Percentiles rank a stretch among this genome's conserved stretches.
phyloP scores from a whole-genome alignment of 352 stramenopile species.

The Phytopythium sindhum region DNA sequence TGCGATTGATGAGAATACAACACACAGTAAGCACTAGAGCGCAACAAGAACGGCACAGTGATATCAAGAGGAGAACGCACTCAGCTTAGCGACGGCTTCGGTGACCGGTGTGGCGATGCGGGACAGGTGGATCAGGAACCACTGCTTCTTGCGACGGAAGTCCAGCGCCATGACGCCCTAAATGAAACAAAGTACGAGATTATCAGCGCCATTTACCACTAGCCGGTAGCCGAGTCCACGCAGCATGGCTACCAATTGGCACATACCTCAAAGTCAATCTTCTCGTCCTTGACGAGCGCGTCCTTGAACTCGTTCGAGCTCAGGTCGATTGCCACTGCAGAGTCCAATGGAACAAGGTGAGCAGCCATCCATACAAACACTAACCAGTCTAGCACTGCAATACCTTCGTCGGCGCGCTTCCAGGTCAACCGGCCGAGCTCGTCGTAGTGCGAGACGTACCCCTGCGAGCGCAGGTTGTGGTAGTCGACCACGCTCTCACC shows the following conservation, averaged over 20 bases:
- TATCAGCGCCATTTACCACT: background rate
- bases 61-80: conserved; percentile 25
- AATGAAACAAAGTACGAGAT: background rate
- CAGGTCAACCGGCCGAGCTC: conserved; percentile 44
- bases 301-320: conserved; percentile 52
- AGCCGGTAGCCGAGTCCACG: background rate
- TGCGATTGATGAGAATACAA: conserved; percentile 12
- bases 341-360: background rate
- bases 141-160: conserved; percentile 80
- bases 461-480: conserved; percentile 57
- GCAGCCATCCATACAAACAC: background rate
- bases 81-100: conserved; percentile 61
- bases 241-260: background rate
- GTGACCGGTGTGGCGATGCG: conserved; percentile 59
- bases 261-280: conserved; percentile 58
- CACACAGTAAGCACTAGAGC: background rate
- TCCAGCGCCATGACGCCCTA: conserved; percentile 73
- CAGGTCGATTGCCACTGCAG: conserved; percentile 59
- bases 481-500: conserved; percentile 58
- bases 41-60: background rate
- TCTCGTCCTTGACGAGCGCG: conserved; percentile 30
- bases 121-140: conserved; percentile 72
- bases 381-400: background rate
- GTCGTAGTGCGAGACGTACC: conserved; percentile 72
- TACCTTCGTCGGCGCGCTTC: conserved; percentile 52